A percentile compares a stretch with the other conserved stretches of the same genome.
Conservation (phyloP, 176 grass and related monocot genomes). For the Cymbopogon citratus region DNA sequence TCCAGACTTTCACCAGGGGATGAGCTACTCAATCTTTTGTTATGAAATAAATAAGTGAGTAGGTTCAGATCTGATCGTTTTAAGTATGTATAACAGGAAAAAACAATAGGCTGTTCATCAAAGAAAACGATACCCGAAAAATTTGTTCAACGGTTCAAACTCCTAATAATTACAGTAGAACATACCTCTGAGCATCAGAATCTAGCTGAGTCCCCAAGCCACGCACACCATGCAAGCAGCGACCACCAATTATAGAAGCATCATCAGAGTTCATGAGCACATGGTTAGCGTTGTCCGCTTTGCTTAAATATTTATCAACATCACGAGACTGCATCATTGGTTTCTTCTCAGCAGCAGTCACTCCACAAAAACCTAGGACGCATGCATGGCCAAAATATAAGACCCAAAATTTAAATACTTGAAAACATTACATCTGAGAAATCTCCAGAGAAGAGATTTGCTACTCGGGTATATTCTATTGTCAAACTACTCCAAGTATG, state of each 20-base stretch:
- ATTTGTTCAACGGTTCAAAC: slow-evolving; percentile 4
- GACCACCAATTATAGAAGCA: neutral
- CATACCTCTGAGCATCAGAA: slow-evolving; percentile 40
- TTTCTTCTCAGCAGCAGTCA: slow-evolving; percentile 38
- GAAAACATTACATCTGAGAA: neutral
- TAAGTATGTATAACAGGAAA: neutral
- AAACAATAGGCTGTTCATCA: neutral
- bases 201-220: neutral
- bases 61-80: neutral
- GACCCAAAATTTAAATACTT: slow-evolving; percentile 25
- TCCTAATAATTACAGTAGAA: neutral
- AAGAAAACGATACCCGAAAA: neutral
- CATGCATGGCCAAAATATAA: slow-evolving; percentile 12
- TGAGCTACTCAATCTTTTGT: slow-evolving; percentile 39
- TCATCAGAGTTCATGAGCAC: neutral
- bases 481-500: slow-evolving; percentile 1
- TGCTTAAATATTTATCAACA: slow-evolving; percentile 12
- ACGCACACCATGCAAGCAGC: slow-evolving; percentile 5
- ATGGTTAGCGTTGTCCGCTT: slow-evolving; percentile 6
- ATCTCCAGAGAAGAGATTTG: neutral
- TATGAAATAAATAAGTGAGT: slow-evolving; percentile 13
- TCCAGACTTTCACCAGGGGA: slow-evolving; percentile 33
- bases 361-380: slow-evolving; percentile 32
- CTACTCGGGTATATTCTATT: neutral
- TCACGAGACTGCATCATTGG: neutral